Evolutionary conservation across 345 rosid genomes (phyloP).

Genomic region (Punica granatum): DNA sequence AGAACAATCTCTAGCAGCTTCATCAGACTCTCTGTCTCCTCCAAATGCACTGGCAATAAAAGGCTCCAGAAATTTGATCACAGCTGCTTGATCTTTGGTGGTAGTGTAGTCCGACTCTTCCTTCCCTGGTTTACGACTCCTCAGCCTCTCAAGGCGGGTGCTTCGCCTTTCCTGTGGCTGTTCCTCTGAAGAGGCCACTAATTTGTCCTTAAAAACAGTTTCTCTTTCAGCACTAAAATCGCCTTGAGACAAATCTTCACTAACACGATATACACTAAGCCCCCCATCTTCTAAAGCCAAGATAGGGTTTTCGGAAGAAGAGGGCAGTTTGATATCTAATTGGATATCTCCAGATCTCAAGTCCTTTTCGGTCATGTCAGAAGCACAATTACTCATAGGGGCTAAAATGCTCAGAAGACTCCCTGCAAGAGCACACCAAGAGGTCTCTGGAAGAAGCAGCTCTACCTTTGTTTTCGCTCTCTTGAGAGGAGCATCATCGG

Average conservation of each 20-base stretch:
- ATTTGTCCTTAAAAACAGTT: constrained; percentile 45
- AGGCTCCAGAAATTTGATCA: constrained; percentile 64
- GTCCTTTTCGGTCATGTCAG: constrained; percentile 22
- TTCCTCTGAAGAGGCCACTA: constrained; percentile 43
- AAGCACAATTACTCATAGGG: constrained; percentile 33
- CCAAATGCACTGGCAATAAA: constrained; percentile 35
- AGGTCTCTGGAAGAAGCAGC: constrained; percentile 49
- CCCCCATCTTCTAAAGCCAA: constrained; percentile 37
- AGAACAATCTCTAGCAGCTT: constrained; percentile 26
- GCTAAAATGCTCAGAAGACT: constrained; percentile 59
- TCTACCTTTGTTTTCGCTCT: constrained; percentile 49
- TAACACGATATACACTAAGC: constrained; percentile 19
- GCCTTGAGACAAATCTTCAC: constrained; percentile 32
- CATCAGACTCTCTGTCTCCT: constrained; percentile 26
- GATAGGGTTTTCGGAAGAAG: constrained; percentile 29
- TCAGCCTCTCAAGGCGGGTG: constrained; percentile 89
- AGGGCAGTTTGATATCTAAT: constrained; percentile 40
- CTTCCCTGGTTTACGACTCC: constrained; percentile 93
- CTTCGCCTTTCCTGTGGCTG: constrained; percentile 96
- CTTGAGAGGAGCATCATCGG: constrained; percentile 42
- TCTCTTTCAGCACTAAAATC: constrained; percentile 43
- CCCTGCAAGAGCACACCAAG: constrained; percentile 63
- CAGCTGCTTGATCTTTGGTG: constrained; percentile 59
- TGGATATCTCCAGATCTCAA: constrained; percentile 70
- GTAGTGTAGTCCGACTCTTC: constrained; percentile 60